Evolutionary conservation across 177 flowering plant species (phyloP), one percentile per base, ranked within the genome.

Genomic region (Vitis hybrid): DNA sequence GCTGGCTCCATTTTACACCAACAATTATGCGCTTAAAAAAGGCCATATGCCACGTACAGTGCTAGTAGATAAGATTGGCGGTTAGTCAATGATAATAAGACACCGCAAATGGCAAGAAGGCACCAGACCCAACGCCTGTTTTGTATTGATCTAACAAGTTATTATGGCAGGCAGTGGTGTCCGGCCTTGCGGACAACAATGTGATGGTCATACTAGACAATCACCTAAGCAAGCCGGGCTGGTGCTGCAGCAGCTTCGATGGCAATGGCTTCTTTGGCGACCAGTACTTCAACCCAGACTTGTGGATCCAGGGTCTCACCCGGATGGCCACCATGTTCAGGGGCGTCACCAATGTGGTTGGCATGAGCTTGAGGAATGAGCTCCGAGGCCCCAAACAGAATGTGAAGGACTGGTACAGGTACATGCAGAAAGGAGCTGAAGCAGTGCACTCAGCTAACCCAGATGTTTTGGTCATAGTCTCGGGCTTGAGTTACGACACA

Each of bases 261-360:
- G 95, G 84, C 65, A 94, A 87, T 74, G 97, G 99, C 61, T 94
- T 92, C 86, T 94, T 94, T 61, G 97, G 97, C 0, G 97, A 94
- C 74, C 54, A 48, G 5, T 88, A 82, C 75, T 94, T 94, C 69
- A 76, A 85, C 52, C 91, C 94, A 0, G 85, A 84, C 10, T 39
- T 76, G 0, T 94, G 99, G 99, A 58, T 91, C 64, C 56, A 66
- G 31, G 97, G 99, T 20, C 80, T 94, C 0, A 80, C 89, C 2
- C 68, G 64, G 56, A 85, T 94, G 80, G 97, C 97, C 58, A 80
- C 85, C 39, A 50, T 88, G 70, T 90, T 90, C 65, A 85, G 75
- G 1, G 84, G 75, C 50, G 79, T 76, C 11, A 2, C 79, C 13
- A 73, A 84, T 80, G 95, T 94, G 9, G 84, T 94, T 9, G 97